Evolutionary conservation across 257 asterid species (phyloP), one percentile per base, ranked within the genome.

Genomic region (Solanum raphanifolium): DNA sequence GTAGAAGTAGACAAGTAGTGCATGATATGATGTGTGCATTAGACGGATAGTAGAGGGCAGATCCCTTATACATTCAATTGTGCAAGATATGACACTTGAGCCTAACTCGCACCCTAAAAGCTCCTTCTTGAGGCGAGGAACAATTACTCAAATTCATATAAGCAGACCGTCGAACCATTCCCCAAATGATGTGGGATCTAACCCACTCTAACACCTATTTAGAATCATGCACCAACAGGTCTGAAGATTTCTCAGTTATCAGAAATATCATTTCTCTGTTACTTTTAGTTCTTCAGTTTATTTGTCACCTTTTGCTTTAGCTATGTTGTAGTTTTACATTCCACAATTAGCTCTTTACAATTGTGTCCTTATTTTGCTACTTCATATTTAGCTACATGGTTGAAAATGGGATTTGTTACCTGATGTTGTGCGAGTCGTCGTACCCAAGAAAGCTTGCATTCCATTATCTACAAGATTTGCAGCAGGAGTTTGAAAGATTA

Each of bases 391-490:
- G 95, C 89, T 92, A 89, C 87, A 79, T 93, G 38, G 93, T 93
- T 32, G 96, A 89, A 83, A 86, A 93, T 85, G 96, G 93, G 16
- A 87, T 94, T 73, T 94, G 96, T 88, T 93, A 91, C 85, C 92
- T 93, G 91, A 90, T 87, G 5, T 90, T 93, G 0, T 86, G 95
- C 73, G 96, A 93, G 69, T 90, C 91, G 43, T 84, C 91, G 5
- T 93, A 93, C 84, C 98, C 98, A 36, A 89, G 89, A 90, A 92
- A 93, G 88, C 93, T 93, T 78, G 94, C 90, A 55, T 91, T 90
- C 83, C 85, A 65, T 84, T 94, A 91, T 62, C 91, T 94, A 83
- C 94, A 89, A 90, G 96, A 94, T 84, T 91, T 94, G 92, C 91
- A 89, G 1, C 89, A 71, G 88, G 93, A 91, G 89, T 92, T 92